These are phyloP conservation scores for Pythium rishiriense DNA, from an alignment of 352 stramenopile genomes.

Conservation along the genomic window DNA sequence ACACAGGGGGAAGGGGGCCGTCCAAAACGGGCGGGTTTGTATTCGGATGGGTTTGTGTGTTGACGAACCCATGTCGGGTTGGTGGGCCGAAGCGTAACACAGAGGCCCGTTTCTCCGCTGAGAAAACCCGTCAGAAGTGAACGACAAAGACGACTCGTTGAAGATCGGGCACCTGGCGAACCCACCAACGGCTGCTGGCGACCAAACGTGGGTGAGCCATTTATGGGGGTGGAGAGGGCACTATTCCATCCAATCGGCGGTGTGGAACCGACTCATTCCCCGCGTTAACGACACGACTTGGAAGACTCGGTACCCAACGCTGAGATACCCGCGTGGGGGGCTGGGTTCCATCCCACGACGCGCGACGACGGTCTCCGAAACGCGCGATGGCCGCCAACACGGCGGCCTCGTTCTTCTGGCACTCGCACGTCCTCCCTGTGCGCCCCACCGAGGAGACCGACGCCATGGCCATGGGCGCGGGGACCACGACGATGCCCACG, in stretches of 20 bases:
- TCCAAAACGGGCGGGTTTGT: neutral
- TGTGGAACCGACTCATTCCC: neutral
- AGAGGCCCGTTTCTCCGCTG: conserved; percentile 4
- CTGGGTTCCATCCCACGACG: conserved; percentile 12
- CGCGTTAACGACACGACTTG: neutral
- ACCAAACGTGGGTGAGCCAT: conserved; percentile 3
- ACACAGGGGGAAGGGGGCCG: no score
- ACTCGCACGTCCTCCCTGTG: neutral
- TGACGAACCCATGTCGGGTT: neutral
- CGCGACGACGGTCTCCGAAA: neutral
- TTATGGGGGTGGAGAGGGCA: conserved; percentile 1
- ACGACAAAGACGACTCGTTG: conserved; percentile 3
- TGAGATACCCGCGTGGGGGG: conserved; percentile 5
- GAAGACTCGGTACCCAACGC: neutral
- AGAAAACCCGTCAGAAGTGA: conserved; percentile 3
- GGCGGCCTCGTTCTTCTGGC: neutral
- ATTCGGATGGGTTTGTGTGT: neutral
- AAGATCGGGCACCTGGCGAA: conserved; percentile 8
- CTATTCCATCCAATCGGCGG: conserved; percentile 3
- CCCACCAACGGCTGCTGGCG: conserved; percentile 8
- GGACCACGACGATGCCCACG: neutral
- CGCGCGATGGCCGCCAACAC: neutral
- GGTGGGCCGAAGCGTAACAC: neutral
- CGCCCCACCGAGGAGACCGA: neutral
- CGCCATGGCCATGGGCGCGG: conserved; percentile 1